These are phyloP conservation scores for Kodamaea lidongshanica DNA, from an alignment of 805 yeast genomes.

Conservation along the genomic window DNA sequence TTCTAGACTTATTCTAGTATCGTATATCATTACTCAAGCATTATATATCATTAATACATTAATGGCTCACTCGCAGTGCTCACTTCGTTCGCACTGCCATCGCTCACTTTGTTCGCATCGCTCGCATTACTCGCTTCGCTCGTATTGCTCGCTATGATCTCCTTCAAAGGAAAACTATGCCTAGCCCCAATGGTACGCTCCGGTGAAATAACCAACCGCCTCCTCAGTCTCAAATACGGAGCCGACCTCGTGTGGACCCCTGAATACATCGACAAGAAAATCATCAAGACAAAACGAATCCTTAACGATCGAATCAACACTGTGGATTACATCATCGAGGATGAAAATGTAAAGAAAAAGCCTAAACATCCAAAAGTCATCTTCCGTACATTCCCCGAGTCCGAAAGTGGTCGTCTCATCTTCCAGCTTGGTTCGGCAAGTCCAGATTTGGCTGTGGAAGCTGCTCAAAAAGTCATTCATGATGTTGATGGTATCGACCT, in stretches of 20 bases:
- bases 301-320: slow-evolving; percentile 53
- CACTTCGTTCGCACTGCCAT: too few relatives aligned
- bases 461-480: slow-evolving; percentile 69
- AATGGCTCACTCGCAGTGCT: too few relatives aligned
- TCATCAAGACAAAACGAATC: slow-evolving; percentile 62
- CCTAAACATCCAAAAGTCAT: slow-evolving; percentile 51
- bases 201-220: slow-evolving; percentile 87
- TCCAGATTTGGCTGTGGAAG: slow-evolving; percentile 80
- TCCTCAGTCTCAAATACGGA: slow-evolving; percentile 73
- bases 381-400: slow-evolving; percentile 63
- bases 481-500: slow-evolving; percentile 93
- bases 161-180: slow-evolving; percentile 70
- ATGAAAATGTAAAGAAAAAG: slow-evolving; percentile 27
- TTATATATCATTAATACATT: too few relatives aligned
- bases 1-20: too few relatives aligned
- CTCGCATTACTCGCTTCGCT: too few relatives aligned
- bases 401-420: slow-evolving; percentile 63
- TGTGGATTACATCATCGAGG: slow-evolving; percentile 46
- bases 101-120: too few relatives aligned
- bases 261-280: slow-evolving; percentile 83
- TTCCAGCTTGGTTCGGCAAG: slow-evolving; percentile 89
- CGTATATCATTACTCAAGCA: too few relatives aligned
- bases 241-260: slow-evolving; percentile 96
- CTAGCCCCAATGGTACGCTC: slow-evolving; percentile 97
- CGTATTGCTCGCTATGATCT: slow-evolving; percentile 46